Conservation (phyloP, 108 stramenopile genomes). For the Nitzschia sp. region DNA sequence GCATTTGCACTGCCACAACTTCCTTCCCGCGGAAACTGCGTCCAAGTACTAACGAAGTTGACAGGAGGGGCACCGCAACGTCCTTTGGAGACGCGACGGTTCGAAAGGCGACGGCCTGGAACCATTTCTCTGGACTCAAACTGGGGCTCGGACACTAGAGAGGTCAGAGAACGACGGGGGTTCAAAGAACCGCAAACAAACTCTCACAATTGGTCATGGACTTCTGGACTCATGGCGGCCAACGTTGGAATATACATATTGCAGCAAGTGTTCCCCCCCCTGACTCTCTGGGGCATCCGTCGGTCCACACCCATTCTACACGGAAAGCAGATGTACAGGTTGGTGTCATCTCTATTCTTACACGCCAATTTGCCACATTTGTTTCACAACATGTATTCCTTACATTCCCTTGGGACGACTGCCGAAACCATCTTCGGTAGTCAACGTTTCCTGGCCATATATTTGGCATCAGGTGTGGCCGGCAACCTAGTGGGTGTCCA, state of each 20-base stretch:
- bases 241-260: constrained; percentile 58
- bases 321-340: constrained; percentile 70
- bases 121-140: too few relatives aligned
- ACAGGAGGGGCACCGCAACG: too few relatives aligned
- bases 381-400: constrained; percentile 65
- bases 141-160: too few relatives aligned
- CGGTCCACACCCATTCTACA: constrained; percentile 58
- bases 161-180: too few relatives aligned
- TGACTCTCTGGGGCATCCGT: constrained; percentile 70
- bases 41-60: too few relatives aligned
- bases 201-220: constrained; percentile 29
- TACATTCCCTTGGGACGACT: constrained; percentile 57
- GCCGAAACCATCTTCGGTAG: constrained; percentile 62
- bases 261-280: constrained; percentile 51
- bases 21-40: too few relatives aligned
- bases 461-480: constrained; percentile 64
- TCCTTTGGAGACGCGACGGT: too few relatives aligned
- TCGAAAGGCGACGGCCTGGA: too few relatives aligned
- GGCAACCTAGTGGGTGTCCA: constrained; percentile 69
- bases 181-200: too few relatives aligned
- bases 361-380: constrained; percentile 73
- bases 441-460: constrained; percentile 58
- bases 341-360: constrained; percentile 76
- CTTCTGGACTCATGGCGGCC: constrained; percentile 28
- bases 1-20: too few relatives aligned